Percentiles rank a stretch among this genome's conserved stretches.
Conservation (phyloP, 1,284 basidiomycete genomes). For the Papiliotrema laurentii region DNA sequence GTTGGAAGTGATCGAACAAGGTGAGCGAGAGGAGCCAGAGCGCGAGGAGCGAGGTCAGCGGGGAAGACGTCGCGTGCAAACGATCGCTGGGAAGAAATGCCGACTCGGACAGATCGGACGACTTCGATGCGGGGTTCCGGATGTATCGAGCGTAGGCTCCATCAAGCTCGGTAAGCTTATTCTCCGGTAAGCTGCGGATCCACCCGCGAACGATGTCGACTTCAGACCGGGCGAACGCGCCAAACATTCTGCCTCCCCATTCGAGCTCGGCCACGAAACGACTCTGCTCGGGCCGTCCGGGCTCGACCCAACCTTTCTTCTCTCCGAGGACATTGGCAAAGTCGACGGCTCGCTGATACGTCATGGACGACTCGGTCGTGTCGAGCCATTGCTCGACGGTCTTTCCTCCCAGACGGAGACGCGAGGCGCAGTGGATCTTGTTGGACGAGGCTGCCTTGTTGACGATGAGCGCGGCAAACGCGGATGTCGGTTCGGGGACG, state of each 20-base stretch:
- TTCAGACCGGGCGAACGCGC: slow-evolving; percentile 29
- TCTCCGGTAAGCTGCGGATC: slow-evolving; percentile 11
- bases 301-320: slow-evolving; percentile 23
- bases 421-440: slow-evolving; percentile 31
- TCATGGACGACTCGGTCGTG: slow-evolving; percentile 16
- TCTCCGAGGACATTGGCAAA: slow-evolving; percentile 22
- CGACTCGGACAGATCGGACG: not conserved
- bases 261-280: slow-evolving; percentile 25
- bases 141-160: not conserved
- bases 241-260: slow-evolving; percentile 41
- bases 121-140: not conserved
- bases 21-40: slow-evolving; percentile 22
- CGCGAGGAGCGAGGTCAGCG: not conserved
- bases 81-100: not conserved
- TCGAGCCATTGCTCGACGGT: slow-evolving; percentile 34
- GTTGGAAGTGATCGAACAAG: slow-evolving; percentile 28
- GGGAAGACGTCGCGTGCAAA: not conserved
- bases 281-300: slow-evolving; percentile 21
- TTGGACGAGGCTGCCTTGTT: slow-evolving; percentile 23
- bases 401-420: slow-evolving; percentile 17
- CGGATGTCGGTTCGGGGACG: not conserved
- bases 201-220: slow-evolving; percentile 17
- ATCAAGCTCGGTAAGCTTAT: not conserved
- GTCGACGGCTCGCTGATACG: slow-evolving; percentile 11
- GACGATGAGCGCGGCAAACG: slow-evolving; percentile 17